phyloP scores from a whole-genome alignment of 805 yeast genomes.

The Wickerhamomyces alni region DNA sequence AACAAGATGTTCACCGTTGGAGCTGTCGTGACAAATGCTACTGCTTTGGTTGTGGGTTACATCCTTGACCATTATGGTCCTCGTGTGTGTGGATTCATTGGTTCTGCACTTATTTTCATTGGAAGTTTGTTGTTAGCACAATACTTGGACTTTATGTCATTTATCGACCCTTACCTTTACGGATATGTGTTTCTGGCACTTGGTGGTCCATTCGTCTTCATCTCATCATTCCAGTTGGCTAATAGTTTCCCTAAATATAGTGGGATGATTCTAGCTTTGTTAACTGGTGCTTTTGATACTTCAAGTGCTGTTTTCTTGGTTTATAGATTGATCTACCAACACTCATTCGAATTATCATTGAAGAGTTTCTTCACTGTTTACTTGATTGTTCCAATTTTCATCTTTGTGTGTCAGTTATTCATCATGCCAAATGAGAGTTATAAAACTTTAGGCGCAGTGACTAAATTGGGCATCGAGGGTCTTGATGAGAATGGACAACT shows the following conservation, averaged over 20 bases:
- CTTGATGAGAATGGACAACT: conserved; percentile 63
- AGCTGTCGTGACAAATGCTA: conserved; percentile 79
- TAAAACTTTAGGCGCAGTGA: conserved; percentile 62
- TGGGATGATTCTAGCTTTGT: conserved; percentile 72
- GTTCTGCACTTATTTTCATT: conserved; percentile 49
- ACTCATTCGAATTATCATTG: conserved; percentile 32
- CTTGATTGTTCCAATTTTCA: conserved; percentile 72
- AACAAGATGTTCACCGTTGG: conserved; percentile 82
- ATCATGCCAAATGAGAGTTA: conserved; percentile 79
- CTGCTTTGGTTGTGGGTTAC: conserved; percentile 78
- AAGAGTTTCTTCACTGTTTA: conserved; percentile 60
- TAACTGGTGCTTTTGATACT: conserved; percentile 93
- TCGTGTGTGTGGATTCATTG: conserved; percentile 67
- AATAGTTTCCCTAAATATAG: conserved; percentile 80
- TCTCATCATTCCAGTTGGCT: conserved; percentile 84
- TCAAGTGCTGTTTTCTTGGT: conserved; percentile 81
- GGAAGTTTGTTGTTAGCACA: conserved; percentile 51
- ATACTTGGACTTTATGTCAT: conserved; percentile 14
- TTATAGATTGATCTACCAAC: conserved; percentile 62
- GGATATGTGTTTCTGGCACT: conserved; percentile 78
- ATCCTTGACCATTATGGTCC: conserved; percentile 81
- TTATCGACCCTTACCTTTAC: conserved; percentile 57
- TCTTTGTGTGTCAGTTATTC: conserved; percentile 62
- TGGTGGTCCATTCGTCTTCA: conserved; percentile 93
- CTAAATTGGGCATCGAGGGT: conserved; percentile 66